Conservation (phyloP, 345 rosid genomes). For the Angophora floribunda region DNA sequence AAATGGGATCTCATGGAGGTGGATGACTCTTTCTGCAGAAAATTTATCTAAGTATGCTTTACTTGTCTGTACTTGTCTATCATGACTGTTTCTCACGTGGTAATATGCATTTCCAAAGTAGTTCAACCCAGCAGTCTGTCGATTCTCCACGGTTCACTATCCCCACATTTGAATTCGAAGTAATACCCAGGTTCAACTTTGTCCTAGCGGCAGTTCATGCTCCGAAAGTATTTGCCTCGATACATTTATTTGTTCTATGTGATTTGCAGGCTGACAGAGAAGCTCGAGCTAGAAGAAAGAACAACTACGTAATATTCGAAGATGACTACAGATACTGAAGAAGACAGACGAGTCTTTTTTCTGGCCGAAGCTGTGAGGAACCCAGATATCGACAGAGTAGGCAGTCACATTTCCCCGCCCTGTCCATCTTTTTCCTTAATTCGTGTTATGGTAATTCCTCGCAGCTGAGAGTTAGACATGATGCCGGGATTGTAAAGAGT, state of each 20-base stretch:
- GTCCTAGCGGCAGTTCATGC: neutral
- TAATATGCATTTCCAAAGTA: neutral
- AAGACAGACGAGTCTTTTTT: neutral
- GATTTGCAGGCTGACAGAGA: slow-evolving; percentile 57
- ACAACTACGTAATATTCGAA: slow-evolving; percentile 65
- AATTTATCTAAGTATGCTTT: neutral
- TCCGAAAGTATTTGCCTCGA: neutral
- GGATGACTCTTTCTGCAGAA: neutral
- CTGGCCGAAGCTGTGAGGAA: neutral
- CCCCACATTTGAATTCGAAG: neutral
- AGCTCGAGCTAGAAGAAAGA: slow-evolving; percentile 46
- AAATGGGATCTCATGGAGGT: neutral
- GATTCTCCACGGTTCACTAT: neutral
- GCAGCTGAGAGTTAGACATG: neutral
- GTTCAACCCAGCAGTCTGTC: neutral
- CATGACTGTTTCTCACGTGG: neutral
- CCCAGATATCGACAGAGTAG: neutral
- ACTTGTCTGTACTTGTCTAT: neutral
- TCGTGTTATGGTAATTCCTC: neutral
- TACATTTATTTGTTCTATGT: neutral
- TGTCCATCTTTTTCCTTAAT: neutral
- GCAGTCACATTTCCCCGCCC: neutral
- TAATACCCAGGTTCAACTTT: neutral
- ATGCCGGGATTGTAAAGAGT: neutral
- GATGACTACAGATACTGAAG: slow-evolving; percentile 69